Percentiles rank a stretch among this genome's conserved stretches.
Conservation (phyloP, 352 stramenopile species). For the Globisporangium spiculum region DNA sequence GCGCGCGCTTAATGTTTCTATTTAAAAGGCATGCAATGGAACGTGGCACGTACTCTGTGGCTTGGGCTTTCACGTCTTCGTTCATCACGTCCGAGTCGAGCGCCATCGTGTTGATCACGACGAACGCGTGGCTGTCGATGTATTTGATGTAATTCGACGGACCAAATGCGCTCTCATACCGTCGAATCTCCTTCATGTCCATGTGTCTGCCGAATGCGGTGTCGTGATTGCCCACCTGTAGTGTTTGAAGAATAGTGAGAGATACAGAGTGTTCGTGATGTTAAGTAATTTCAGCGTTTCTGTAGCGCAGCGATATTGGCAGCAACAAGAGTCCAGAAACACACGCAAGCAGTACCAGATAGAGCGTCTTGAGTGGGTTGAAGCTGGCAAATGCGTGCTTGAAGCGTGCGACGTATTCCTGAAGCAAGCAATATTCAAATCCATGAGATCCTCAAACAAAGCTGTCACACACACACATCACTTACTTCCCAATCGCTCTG, state of each 20-base stretch:
- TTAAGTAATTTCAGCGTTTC: not conserved
- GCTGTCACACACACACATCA: not conserved
- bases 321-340: not conserved
- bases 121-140: conserved; percentile 50
- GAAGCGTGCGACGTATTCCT: conserved; percentile 59
- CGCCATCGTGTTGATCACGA: conserved; percentile 79
- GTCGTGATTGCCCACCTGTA: conserved; percentile 75
- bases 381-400: conserved; percentile 37
- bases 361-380: conserved; percentile 44
- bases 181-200: conserved; percentile 32
- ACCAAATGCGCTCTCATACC: conserved; percentile 63
- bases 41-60: conserved; percentile 34
- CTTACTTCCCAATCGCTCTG: conserved; percentile 49
- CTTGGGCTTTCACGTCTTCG: conserved; percentile 45
- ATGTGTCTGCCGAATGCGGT: conserved; percentile 60
- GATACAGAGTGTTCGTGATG: not conserved
- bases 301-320: not conserved
- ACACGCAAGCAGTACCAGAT: conserved; percentile 29
- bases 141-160: conserved; percentile 48
- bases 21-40: not conserved
- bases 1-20: not conserved
- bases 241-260: too few relatives aligned
- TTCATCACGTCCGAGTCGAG: conserved; percentile 56
- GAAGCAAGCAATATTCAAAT: not conserved
- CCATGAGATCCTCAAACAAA: not conserved